These are phyloP conservation scores for Cinchona pubescens DNA, from an alignment of 257 asterid genomes.

Conservation along the genomic window DNA sequence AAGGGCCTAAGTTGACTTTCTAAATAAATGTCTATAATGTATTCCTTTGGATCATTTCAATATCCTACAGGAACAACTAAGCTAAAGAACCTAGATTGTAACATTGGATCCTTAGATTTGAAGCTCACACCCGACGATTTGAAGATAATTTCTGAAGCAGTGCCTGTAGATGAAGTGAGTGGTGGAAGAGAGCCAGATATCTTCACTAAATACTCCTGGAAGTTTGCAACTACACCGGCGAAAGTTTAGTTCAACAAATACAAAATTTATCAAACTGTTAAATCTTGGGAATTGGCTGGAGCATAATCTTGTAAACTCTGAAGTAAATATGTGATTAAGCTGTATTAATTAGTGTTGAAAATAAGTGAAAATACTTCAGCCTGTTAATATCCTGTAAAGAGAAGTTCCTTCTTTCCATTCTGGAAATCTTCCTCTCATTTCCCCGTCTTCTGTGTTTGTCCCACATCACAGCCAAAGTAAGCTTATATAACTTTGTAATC, in stretches of 20 bases:
- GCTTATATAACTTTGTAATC: no score
- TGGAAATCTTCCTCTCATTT: no score
- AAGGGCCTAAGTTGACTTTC: no score
- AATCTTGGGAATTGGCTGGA: not conserved
- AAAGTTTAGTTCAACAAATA: not conserved
- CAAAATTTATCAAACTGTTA: not conserved
- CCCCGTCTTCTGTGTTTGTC: no score
- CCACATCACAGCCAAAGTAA: no score
- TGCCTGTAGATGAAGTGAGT: conserved; percentile 34
- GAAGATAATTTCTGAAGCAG: conserved; percentile 31
- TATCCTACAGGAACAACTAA: conserved; percentile 30
- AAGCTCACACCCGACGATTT: conserved; percentile 38
- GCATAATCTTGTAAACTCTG: no score
- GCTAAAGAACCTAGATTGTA: conserved; percentile 38
- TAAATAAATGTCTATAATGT: not conserved
- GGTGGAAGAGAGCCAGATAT: conserved; percentile 29
- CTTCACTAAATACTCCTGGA: conserved; percentile 21
- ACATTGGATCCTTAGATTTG: conserved; percentile 34
- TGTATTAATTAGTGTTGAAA: no score
- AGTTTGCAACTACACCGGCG: conserved; percentile 35
- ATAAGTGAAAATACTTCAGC: no score
- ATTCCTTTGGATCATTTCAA: not conserved
- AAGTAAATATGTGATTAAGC: no score
- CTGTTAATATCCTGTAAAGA: no score
- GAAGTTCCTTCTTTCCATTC: no score